phyloP scores from a whole-genome alignment of 345 rosid species.

The Rhizophora mangle region DNA sequence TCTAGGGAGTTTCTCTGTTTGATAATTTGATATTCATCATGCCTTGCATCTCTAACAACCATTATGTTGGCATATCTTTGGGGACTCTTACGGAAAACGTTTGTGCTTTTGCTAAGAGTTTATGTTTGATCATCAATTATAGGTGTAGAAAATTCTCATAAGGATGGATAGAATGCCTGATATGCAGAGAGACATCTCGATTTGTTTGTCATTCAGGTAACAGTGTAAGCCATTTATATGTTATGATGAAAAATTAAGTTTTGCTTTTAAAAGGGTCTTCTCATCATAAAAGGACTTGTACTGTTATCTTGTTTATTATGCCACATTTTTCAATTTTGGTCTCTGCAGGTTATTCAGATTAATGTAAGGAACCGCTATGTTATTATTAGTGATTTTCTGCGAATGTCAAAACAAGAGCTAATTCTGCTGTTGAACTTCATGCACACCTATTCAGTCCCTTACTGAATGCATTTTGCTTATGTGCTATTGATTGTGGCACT shows the following conservation, averaged over 20 bases:
- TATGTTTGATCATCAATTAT: conserved; percentile 66
- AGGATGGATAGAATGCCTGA: conserved; percentile 81
- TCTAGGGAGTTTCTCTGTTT: conserved; percentile 3
- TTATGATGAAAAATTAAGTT: background rate
- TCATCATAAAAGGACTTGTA: background rate
- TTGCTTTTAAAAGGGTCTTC: too few relatives aligned
- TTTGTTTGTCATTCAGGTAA: conserved; percentile 82
- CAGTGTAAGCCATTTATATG: background rate
- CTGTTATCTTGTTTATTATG: background rate
- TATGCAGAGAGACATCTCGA: conserved; percentile 85
- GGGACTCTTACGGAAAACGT: conserved; percentile 85
- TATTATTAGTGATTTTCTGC: conserved; percentile 71
- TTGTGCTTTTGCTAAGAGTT: conserved; percentile 67
- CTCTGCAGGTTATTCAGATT: conserved; percentile 47
- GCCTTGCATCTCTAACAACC: conserved; percentile 12
- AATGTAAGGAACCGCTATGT: conserved; percentile 68
- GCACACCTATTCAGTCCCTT: too few relatives aligned
- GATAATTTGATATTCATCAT: conserved; percentile 7
- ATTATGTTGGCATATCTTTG: conserved; percentile 51
- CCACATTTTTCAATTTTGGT: conserved; percentile 4
- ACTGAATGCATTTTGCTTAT: too few relatives aligned
- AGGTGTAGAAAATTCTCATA: conserved; percentile 67
- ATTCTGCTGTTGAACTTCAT: background rate
- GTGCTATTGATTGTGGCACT: too few relatives aligned
- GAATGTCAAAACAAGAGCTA: conserved; percentile 87